Evolutionary conservation across 495 filamentous ascomycete genomes (phyloP), one percentile per base, ranked within the genome.

Genomic region (Thozetella sp.): DNA sequence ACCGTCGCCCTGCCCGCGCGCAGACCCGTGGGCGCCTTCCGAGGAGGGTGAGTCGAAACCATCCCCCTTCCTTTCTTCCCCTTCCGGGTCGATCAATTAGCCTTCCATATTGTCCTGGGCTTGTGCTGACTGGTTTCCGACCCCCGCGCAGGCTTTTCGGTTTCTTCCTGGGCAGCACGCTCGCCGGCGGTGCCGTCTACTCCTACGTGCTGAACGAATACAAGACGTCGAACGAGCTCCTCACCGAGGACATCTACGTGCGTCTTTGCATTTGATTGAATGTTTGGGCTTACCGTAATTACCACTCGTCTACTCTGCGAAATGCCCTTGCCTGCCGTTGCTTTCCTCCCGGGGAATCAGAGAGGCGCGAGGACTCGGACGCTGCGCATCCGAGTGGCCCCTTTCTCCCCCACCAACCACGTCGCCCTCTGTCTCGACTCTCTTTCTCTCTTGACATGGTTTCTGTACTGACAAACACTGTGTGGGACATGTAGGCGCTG

Each of bases 171-270:
- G 95, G 95, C 58, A 85, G 89, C 55, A 87, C 91, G 34, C 80
- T 90, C 56, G 86, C 94, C 27, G 93, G 92, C 67, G 87, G 80
- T 26, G 87, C 83, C 40, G 87, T 96, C 61, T 98, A 97, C 76
- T 92, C 91, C 72, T 98, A 98, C 70, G 83, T 96, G 61, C 74
- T 98, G 57, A 88, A 92, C 68, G 93, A 99, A 73, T 98, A 98
- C 75, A 89, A 91, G 73, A 82, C 95, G 37, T 90, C 93, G 56
- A 99, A 98, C 74, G 92, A 97, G 76, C 83, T 97, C 70, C 77
- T 99, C 75, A 95, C 90, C 48, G 92, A 96, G 76, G 95, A 99
- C 80, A 97, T 99, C 73, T 90, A 90, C 77, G 95, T 98, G 86
- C 71, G 91, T 86, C 65, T 70, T 55, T 76, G 77, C 76, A 79